phyloP scores from a whole-genome alignment of 805 yeast species.

The Wickerhamiella lipophila region DNA sequence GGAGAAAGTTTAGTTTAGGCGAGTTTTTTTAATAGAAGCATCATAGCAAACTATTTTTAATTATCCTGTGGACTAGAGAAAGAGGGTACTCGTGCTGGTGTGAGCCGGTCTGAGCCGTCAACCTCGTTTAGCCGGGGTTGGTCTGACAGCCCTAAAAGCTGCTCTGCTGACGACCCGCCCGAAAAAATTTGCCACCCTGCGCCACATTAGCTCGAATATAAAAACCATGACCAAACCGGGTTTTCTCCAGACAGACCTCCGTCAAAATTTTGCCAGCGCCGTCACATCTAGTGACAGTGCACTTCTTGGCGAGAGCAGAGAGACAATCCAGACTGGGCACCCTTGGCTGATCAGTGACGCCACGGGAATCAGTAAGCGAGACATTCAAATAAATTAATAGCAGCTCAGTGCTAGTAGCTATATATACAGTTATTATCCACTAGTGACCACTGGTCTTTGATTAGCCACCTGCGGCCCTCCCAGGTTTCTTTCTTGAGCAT shows the following conservation, averaged over 20 bases:
- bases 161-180: too few relatives aligned
- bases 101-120: too few relatives aligned
- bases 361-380: constrained; percentile 12
- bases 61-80: too few relatives aligned
- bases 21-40: too few relatives aligned
- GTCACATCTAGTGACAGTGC: background rate
- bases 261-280: constrained; percentile 10
- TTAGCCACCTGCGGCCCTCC: constrained; percentile 6
- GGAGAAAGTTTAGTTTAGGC: too few relatives aligned
- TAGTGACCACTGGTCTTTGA: constrained; percentile 6
- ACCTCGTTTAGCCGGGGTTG: too few relatives aligned
- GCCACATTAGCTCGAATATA: background rate
- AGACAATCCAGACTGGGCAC: constrained; percentile 12
- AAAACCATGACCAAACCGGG: background rate
- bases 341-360: constrained; percentile 12
- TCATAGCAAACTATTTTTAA: too few relatives aligned
- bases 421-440: constrained; percentile 4
- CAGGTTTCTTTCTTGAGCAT: background rate
- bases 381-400: constrained; percentile 1
- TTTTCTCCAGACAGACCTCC: constrained; percentile 10
- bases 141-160: background rate
- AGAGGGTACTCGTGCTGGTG: too few relatives aligned
- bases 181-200: background rate
- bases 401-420: background rate
- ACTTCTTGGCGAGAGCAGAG: constrained; percentile 11